Percentiles rank a stretch among this genome's conserved stretches.
Conservation (phyloP, 116 monocot species). For the Papilionanthe hybrid region DNA sequence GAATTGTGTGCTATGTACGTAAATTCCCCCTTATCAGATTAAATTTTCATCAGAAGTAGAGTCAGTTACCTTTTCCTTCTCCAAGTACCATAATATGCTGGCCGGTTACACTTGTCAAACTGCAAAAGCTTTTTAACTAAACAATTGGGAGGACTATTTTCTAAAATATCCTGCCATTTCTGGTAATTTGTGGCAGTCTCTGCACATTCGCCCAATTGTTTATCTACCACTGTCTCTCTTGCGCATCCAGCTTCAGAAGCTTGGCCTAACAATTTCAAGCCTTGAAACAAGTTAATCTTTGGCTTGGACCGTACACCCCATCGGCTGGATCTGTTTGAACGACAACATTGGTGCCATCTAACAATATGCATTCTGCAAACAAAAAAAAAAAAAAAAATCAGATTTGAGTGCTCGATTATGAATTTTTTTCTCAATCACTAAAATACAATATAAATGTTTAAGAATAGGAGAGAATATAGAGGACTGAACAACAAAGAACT, state of each 20-base stretch:
- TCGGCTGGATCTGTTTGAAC: conserved; percentile 24
- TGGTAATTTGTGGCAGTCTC: conserved; percentile 8
- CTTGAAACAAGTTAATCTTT: conserved; percentile 50
- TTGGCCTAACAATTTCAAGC: conserved; percentile 60
- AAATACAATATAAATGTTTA: background rate
- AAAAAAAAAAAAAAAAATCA: background rate
- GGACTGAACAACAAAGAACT: background rate
- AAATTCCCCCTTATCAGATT: background rate
- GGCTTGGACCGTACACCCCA: conserved; percentile 74
- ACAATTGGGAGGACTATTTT: background rate
- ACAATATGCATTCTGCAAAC: conserved; percentile 53
- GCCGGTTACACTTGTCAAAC: conserved; percentile 90
- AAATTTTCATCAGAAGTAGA: background rate
- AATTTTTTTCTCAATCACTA: background rate
- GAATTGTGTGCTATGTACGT: no score
- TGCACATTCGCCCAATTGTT: conserved; percentile 23
- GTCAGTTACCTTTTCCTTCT: conserved; percentile 61
- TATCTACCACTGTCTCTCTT: conserved; percentile 9
- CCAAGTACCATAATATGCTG: conserved; percentile 95
- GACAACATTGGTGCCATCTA: conserved; percentile 41
- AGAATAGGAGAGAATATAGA: background rate
- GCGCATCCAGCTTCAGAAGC: conserved; percentile 12
- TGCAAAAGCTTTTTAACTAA: conserved; percentile 61
- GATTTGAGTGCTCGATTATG: background rate
- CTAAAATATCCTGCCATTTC: background rate